Percentiles rank a stretch among this genome's conserved stretches.
Conservation (phyloP, 2,329 filamentous ascomycete genomes). For the Helminthosporium solani region DNA sequence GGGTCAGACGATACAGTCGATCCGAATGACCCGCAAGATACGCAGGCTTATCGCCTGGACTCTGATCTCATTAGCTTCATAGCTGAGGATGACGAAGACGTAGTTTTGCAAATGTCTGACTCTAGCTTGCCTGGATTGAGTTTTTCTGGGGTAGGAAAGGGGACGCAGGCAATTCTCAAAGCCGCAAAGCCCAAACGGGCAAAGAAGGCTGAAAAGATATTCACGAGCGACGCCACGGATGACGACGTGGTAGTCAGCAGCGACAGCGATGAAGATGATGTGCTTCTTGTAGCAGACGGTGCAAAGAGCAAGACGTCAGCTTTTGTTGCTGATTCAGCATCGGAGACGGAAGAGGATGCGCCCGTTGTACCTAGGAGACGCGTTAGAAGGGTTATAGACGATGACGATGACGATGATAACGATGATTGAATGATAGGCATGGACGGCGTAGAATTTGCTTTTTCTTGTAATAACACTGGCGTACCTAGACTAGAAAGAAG, state of each 20-base stretch:
- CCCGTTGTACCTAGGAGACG: slow-evolving; percentile 26
- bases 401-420: slow-evolving; percentile 36
- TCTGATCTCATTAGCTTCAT: slow-evolving; percentile 51
- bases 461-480: too few relatives aligned
- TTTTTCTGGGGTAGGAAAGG: slow-evolving; percentile 29
- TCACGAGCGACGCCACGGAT: slow-evolving; percentile 38
- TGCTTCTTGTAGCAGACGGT: slow-evolving; percentile 11
- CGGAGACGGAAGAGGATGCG: slow-evolving; percentile 21
- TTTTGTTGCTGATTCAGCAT: slow-evolving; percentile 25
- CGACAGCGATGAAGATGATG: slow-evolving; percentile 36
- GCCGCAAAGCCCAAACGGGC: slow-evolving; percentile 21
- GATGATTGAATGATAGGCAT: neutral
- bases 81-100: slow-evolving; percentile 44
- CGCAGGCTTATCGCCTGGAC: slow-evolving; percentile 45
- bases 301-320: slow-evolving; percentile 14
- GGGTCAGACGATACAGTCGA: slow-evolving; percentile 49
- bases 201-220: slow-evolving; percentile 32
- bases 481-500: too few relatives aligned
- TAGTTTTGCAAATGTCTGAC: slow-evolving; percentile 28
- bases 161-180: slow-evolving; percentile 37
- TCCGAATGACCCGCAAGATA: slow-evolving; percentile 39
- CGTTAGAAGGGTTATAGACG: slow-evolving; percentile 30
- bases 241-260: slow-evolving; percentile 37
- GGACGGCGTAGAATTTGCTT: neutral
- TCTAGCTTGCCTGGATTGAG: slow-evolving; percentile 36